These are phyloP conservation scores for Aspergillus nidulans DNA, from an alignment of 495 filamentous ascomycete species.

Conservation along the genomic window DNA sequence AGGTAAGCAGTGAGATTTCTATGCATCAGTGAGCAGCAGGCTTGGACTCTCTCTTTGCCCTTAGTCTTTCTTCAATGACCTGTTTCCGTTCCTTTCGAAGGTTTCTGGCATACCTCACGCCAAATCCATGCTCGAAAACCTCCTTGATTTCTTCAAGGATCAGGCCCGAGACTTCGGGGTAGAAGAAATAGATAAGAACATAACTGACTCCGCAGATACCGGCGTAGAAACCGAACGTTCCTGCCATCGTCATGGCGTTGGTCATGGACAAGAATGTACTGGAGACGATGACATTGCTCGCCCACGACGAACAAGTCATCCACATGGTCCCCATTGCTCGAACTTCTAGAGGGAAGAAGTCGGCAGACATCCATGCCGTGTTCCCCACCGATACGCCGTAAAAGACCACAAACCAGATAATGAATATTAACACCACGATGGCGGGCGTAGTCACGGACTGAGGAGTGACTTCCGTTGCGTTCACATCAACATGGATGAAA, in stretches of 20 bases:
- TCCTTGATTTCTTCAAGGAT: slow-evolving; percentile 47
- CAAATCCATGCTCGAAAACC: slow-evolving; percentile 46
- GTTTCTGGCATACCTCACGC: slow-evolving; percentile 36
- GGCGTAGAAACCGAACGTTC: slow-evolving; percentile 51
- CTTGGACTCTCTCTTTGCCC: neutral
- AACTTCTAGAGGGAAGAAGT: slow-evolving; percentile 51
- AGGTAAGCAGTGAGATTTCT: neutral
- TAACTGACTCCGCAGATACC: slow-evolving; percentile 45
- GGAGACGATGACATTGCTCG: slow-evolving; percentile 48
- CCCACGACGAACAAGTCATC: slow-evolving; percentile 48
- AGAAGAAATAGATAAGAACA: slow-evolving; percentile 45
- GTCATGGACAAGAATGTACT: slow-evolving; percentile 50
- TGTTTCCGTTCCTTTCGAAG: slow-evolving; percentile 28
- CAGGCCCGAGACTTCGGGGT: slow-evolving; percentile 47
- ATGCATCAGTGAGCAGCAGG: neutral
- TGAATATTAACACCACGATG: slow-evolving; percentile 41
- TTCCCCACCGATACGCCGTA: slow-evolving; percentile 44
- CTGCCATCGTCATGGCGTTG: slow-evolving; percentile 42
- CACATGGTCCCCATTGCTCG: slow-evolving; percentile 51
- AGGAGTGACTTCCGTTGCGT: slow-evolving; percentile 20
- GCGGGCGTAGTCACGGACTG: slow-evolving; percentile 30
- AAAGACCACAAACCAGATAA: slow-evolving; percentile 48
- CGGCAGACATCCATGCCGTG: slow-evolving; percentile 48
- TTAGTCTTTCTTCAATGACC: slow-evolving; percentile 12
- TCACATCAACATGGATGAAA: slow-evolving; percentile 45